These are phyloP conservation scores for Cucumis melo DNA, from an alignment of 306 rosid genomes.

Conservation along the genomic window DNA sequence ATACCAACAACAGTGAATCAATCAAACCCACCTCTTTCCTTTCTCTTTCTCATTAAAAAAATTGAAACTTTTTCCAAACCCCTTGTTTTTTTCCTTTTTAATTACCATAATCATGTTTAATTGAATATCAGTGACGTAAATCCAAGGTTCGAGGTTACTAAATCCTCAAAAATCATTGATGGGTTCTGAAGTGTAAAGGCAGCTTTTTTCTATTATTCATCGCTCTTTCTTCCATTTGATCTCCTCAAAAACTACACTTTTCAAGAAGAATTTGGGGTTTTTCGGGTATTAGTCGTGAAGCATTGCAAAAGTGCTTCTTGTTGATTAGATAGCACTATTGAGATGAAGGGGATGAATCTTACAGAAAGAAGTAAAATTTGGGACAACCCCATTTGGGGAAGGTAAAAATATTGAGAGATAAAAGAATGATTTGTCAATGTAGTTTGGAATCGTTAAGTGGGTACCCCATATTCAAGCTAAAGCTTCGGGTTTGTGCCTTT, in stretches of 20 bases:
- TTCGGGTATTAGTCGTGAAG: not conserved
- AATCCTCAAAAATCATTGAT: not conserved
- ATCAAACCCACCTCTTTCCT: not conserved
- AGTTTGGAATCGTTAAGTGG: not conserved
- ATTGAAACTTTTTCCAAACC: not conserved
- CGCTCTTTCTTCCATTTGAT: not conserved
- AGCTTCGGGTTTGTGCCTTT: not conserved
- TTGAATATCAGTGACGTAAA: not conserved
- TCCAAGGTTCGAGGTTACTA: not conserved
- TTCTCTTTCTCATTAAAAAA: not conserved
- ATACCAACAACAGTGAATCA: not conserved
- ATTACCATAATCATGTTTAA: not conserved
- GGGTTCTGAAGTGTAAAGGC: not conserved
- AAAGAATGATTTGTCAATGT: not conserved
- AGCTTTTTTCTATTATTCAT: not conserved
- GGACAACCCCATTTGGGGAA: not conserved
- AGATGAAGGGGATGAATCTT: not conserved
- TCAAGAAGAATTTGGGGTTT: not conserved
- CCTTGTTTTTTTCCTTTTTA: not conserved
- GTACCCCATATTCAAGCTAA: slow-evolving; percentile 5
- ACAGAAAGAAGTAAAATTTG: not conserved
- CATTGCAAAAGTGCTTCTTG: not conserved
- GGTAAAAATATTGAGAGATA: not conserved
- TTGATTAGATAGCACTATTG: not conserved
- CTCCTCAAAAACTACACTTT: not conserved